Percentiles rank a stretch among this genome's conserved stretches.
These are phyloP conservation scores for Neurospora crassa DNA, from an alignment of 2,329 filamentous ascomycete species.

Conservation along the genomic window DNA sequence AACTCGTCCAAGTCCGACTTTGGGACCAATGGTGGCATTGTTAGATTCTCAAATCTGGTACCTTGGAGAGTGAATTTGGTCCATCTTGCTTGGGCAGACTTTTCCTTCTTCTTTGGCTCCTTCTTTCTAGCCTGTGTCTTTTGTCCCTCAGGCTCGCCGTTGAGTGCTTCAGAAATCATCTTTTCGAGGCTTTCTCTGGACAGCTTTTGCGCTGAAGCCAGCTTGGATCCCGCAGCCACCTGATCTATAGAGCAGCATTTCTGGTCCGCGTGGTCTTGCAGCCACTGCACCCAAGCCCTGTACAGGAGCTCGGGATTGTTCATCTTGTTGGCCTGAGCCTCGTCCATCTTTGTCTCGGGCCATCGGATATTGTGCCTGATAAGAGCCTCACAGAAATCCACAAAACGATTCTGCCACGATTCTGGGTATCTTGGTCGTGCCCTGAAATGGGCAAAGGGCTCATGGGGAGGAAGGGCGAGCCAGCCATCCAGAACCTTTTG, in stretches of 20 bases:
- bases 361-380: constrained; percentile 1
- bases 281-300: constrained; percentile 12
- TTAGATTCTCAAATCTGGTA: background rate
- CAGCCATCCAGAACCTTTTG: background rate
- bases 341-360: background rate
- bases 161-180: constrained; percentile 2
- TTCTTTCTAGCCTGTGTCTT: background rate
- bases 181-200: constrained; percentile 2
- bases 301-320: constrained; percentile 10
- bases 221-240: constrained; percentile 1
- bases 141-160: background rate
- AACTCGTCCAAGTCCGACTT: background rate
- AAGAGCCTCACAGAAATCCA: constrained; percentile 9
- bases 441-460: constrained; percentile 1
- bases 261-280: constrained; percentile 2
- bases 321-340: constrained; percentile 1
- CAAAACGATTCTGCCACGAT: constrained; percentile 10
- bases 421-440: background rate
- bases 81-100: background rate
- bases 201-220: constrained; percentile 2
- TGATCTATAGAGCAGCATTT: constrained; percentile 1
- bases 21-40: background rate
- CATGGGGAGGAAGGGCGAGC: constrained; percentile 4
- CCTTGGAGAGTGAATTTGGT: background rate
- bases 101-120: background rate